phyloP scores from a whole-genome alignment of 306 rosid genomes.

The Medicago arabica region DNA sequence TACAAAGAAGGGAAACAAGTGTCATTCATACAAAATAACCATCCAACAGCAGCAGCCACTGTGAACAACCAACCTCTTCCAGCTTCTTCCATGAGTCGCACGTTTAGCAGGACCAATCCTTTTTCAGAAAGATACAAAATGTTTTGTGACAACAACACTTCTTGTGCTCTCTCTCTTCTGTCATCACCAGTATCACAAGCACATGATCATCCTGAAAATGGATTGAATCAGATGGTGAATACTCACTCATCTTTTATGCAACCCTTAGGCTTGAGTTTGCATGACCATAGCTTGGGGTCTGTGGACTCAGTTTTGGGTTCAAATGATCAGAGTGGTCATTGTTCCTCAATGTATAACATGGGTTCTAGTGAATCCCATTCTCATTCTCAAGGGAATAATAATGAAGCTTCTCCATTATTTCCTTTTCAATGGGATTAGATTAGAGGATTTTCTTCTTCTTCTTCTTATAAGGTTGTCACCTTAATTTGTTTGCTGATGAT shows the following conservation, averaged over 20 bases:
- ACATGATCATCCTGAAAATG: conserved; percentile 56
- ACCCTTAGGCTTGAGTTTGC: conserved; percentile 58
- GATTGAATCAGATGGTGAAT: conserved; percentile 57
- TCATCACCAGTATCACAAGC: conserved; percentile 74
- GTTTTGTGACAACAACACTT: conserved; percentile 61
- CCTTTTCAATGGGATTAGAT: conserved; percentile 81
- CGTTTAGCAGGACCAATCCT: conserved; percentile 52
- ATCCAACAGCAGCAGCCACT: not conserved
- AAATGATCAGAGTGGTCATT: conserved; percentile 55
- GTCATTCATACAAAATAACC: conserved; percentile 42
- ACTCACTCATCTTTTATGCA: conserved; percentile 61
- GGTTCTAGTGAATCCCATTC: conserved; percentile 55
- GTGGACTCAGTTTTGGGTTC: conserved; percentile 64
- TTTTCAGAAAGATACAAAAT: conserved; percentile 53
- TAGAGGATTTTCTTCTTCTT: not conserved
- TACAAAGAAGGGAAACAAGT: conserved; percentile 58
- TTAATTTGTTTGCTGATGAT: not conserved
- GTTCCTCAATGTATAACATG: conserved; percentile 60
- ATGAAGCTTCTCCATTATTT: conserved; percentile 56
- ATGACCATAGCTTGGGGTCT: conserved; percentile 54
- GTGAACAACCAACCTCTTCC: conserved; percentile 35
- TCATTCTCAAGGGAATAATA: conserved; percentile 49
- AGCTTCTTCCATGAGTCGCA: conserved; percentile 51
- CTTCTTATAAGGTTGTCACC: not conserved
- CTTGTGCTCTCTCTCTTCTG: conserved; percentile 99